These are phyloP conservation scores for Myriosclerotinia duriaeana DNA, from an alignment of 2,329 filamentous ascomycete species.

Conservation along the genomic window DNA sequence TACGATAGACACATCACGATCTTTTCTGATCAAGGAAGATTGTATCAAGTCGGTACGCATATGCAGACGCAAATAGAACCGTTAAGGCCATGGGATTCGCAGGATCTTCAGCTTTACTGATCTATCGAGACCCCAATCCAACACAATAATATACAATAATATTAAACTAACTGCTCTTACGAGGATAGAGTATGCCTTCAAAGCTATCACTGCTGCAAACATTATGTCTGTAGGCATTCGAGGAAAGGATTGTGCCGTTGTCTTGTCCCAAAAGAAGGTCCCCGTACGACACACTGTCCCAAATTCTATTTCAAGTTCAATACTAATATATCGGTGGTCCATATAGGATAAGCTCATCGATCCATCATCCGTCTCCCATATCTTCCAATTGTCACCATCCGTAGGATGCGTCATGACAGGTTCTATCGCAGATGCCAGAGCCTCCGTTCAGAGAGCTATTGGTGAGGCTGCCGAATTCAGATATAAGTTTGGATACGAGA, in stretches of 20 bases:
- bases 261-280: constrained; percentile 99
- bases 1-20: constrained; percentile 99
- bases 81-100: constrained; percentile 24
- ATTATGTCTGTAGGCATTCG: constrained; percentile 96
- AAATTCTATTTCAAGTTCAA: constrained; percentile 25
- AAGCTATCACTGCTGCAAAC: constrained; percentile 98
- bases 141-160: constrained; percentile 15
- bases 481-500: constrained; percentile 99
- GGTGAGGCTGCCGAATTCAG: constrained; percentile 96
- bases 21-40: constrained; percentile 96
- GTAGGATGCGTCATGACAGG: constrained; percentile 98
- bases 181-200: constrained; percentile 95
- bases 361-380: constrained; percentile 91
- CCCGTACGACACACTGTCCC: constrained; percentile 63
- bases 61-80: constrained; percentile 21
- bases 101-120: constrained; percentile 23
- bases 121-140: constrained; percentile 21
- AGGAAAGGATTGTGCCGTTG: constrained; percentile 95
- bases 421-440: constrained; percentile 94
- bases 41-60: constrained; percentile 97
- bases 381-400: constrained; percentile 94
- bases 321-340: constrained; percentile 30
- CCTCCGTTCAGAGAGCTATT: constrained; percentile 87
- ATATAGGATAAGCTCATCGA: constrained; percentile 96
- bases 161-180: constrained; percentile 13